Conservation (phyloP, 352 stramenopile genomes). For the Globisporangium camurandrum region DNA sequence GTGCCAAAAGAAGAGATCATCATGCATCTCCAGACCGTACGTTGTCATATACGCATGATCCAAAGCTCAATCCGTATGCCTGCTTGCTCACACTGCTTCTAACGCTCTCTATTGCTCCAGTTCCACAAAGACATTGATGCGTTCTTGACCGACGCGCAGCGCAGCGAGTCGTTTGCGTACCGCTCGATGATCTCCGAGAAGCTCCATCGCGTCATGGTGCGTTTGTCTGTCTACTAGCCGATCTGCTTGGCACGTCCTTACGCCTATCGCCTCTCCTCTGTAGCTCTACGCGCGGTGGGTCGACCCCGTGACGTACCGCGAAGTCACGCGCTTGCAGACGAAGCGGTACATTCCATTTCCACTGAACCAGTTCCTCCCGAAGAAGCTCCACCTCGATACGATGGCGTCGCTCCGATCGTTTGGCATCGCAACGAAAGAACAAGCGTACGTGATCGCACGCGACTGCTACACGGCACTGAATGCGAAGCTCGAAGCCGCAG, state of each 20-base stretch:
- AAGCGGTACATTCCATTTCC: conserved; percentile 81
- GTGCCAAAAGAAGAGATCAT: conserved; percentile 80
- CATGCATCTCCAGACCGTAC: conserved; percentile 79
- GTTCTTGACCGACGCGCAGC: conserved; percentile 55
- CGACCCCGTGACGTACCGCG: conserved; percentile 73
- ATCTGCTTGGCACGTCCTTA: too few species aligned
- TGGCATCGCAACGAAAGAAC: conserved; percentile 63
- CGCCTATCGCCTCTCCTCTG: too few species aligned
- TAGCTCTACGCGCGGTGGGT: conserved; percentile 82
- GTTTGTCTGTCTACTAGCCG: neutral
- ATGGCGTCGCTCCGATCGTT: conserved; percentile 47
- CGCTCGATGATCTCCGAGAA: conserved; percentile 78
- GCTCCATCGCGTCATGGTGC: conserved; percentile 66
- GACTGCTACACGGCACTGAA: conserved; percentile 84
- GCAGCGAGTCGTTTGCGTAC: conserved; percentile 79
- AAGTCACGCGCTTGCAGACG: conserved; percentile 75
- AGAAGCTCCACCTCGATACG: conserved; percentile 75
- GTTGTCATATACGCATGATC: too few species aligned
- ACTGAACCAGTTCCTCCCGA: conserved; percentile 73
- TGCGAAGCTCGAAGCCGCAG: conserved; percentile 55
- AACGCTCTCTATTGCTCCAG: conserved; percentile 13
- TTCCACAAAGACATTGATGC: conserved; percentile 81
- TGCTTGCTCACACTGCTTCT: neutral
- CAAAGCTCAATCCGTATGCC: too few species aligned
- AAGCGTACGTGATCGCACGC: conserved; percentile 70